These are phyloP conservation scores for Sporothrix schenckii DNA, from an alignment of 2,329 filamentous ascomycete species.

Conservation along the genomic window DNA sequence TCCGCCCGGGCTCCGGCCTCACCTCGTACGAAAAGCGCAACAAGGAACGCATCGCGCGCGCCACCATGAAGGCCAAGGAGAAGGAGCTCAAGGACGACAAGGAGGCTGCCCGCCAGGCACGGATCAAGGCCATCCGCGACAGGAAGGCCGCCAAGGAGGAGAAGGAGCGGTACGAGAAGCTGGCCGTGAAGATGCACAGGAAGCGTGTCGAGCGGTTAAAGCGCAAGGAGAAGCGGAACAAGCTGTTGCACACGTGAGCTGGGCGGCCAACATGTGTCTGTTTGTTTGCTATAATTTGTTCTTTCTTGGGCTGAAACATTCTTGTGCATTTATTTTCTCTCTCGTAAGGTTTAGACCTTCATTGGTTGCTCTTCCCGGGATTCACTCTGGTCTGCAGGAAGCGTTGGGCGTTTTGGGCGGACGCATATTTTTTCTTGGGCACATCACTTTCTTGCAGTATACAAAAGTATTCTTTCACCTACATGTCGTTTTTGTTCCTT, in stretches of 20 bases:
- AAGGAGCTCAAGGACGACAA: constrained; percentile 96
- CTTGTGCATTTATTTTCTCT: background rate
- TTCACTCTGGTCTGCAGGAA: background rate
- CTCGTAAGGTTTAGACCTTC: too few relatives aligned
- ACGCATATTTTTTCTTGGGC: background rate
- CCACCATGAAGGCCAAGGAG: constrained; percentile 87
- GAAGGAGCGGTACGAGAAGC: constrained; percentile 86
- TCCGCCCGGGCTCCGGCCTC: constrained; percentile 77
- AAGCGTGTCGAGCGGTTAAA: constrained; percentile 92
- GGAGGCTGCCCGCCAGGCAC: constrained; percentile 71
- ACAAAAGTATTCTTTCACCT: constrained; percentile 9
- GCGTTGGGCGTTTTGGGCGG: constrained; percentile 19
- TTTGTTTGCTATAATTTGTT: background rate
- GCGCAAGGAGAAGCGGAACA: constrained; percentile 95
- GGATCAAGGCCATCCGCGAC: constrained; percentile 79
- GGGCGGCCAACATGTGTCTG: background rate
- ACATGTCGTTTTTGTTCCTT: background rate
- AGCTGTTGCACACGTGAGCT: constrained; percentile 68
- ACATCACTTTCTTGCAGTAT: background rate
- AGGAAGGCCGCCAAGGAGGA: constrained; percentile 88
- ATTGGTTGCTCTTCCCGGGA: background rate
- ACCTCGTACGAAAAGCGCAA: constrained; percentile 77
- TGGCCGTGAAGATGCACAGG: constrained; percentile 97
- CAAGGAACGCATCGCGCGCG: constrained; percentile 68
- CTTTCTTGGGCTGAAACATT: background rate